These are phyloP conservation scores for Fusarium miscanthi DNA, from an alignment of 2,329 filamentous ascomycete species.

Conservation along the genomic window DNA sequence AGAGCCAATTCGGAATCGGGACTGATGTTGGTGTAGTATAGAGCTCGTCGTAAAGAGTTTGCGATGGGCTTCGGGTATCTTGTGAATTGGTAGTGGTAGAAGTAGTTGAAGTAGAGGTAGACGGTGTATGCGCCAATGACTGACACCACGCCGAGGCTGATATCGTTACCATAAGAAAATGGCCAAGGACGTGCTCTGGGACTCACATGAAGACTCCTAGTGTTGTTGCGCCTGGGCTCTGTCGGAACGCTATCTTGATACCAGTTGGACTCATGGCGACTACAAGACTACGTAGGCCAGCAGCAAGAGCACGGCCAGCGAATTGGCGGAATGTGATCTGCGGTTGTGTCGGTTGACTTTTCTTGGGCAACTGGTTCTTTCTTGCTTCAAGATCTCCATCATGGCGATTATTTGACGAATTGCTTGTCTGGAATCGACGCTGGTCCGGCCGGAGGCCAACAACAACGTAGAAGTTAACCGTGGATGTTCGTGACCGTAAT, in stretches of 20 bases:
- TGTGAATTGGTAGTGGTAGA: conserved; percentile 66
- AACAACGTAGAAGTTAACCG: conserved; percentile 46
- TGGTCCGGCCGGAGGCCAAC: conserved; percentile 45
- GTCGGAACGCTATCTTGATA: conserved; percentile 50
- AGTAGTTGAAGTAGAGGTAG: conserved; percentile 64
- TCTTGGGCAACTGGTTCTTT: conserved; percentile 42
- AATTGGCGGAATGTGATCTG: conserved; percentile 50
- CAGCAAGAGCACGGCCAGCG: conserved; percentile 47
- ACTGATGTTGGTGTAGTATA: conserved; percentile 86
- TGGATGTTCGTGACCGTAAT: conserved; percentile 46
- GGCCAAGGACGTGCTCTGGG: background rate
- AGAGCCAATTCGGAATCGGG: conserved; percentile 81
- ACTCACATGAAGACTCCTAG: conserved; percentile 50
- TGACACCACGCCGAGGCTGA: conserved; percentile 47
- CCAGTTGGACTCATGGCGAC: conserved; percentile 51
- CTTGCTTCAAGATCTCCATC: conserved; percentile 29
- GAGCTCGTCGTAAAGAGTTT: conserved; percentile 80
- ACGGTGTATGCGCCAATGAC: conserved; percentile 48
- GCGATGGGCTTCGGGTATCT: conserved; percentile 76
- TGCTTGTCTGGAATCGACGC: conserved; percentile 45
- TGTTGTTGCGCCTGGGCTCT: conserved; percentile 47
- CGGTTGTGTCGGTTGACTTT: conserved; percentile 33
- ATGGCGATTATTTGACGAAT: conserved; percentile 20
- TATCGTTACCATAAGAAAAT: background rate
- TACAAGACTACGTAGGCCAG: conserved; percentile 50